Evolutionary conservation across 345 rosid genomes (phyloP), one percentile per base, ranked within the genome.

Genomic region (Salix arbutifolia): DNA sequence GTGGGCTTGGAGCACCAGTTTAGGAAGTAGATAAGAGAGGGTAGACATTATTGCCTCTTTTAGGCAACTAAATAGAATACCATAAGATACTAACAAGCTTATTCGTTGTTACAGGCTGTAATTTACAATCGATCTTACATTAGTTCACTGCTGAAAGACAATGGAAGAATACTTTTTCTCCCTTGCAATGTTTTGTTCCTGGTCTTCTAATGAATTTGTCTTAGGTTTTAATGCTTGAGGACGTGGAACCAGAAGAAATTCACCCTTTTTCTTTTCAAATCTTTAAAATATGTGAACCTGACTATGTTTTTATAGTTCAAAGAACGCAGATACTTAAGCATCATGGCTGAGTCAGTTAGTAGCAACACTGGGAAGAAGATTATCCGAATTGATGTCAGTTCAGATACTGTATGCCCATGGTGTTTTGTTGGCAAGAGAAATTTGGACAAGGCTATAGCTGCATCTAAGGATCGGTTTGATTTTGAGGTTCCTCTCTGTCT

Each of bases 391-490:
- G 97, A 91, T 76, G 66, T 95, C 48, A 89, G 89, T 84, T 92
- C 97, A 19, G 99, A 95, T 81, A 83, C 94, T 5, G 91, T 95
- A 53, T 93, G 97, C 70, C 94, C 97, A 9, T 93, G 96, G 97
- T 95, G 97, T 78, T 91, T 86, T 71, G 89, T 91, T 33, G 97
- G 96, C 1, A 92, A 94, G 88, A 89, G 77, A 75, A 87, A 94
- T 81, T 82, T 92, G 81, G 95, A 92, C 85, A 91, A 87, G 80
- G 97, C 97, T 48, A 84, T 92, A 73, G 90, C 90, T 81, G 81
- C 84, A 61, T 78, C 90, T 18, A 88, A 85, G 82, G 89, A 92
- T 74, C 85, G 80, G 73, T 95, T 81, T 75, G 87, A 88, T 82
- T 91, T 91, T 82, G 91, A 91, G 95, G 92, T 81, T 76, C 61